Evolutionary conservation across 805 yeast genomes (phyloP).

Genomic region (Komagataella populi): DNA sequence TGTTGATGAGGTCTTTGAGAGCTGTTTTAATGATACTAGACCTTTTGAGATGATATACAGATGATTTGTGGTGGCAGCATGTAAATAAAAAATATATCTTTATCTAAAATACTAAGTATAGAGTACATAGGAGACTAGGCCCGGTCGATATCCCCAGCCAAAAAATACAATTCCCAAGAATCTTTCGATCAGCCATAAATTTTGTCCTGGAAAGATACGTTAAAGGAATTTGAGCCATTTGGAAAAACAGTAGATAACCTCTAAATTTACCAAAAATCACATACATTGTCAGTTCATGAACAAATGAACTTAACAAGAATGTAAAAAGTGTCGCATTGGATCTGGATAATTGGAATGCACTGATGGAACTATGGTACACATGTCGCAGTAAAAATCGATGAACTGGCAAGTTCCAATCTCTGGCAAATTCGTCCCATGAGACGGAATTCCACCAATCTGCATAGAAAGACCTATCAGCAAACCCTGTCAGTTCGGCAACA

Average conservation of each 20-base stretch:
- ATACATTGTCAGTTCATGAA: slow-evolving; percentile 90
- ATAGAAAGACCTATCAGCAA: slow-evolving; percentile 86
- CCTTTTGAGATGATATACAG: slow-evolving; percentile 90
- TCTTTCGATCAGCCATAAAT: slow-evolving; percentile 37
- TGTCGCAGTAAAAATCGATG: slow-evolving; percentile 83
- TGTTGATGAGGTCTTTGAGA: slow-evolving; percentile 82
- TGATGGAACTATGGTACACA: slow-evolving; percentile 83
- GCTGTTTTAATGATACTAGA: slow-evolving; percentile 89
- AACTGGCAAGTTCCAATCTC: slow-evolving; percentile 93
- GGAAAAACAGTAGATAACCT: slow-evolving; percentile 68
- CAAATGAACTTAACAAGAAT: slow-evolving; percentile 62
- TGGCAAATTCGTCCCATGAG: slow-evolving; percentile 85
- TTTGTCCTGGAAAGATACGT: slow-evolving; percentile 48
- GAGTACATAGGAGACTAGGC: slow-evolving; percentile 76
- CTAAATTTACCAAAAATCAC: slow-evolving; percentile 69
- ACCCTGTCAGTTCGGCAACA: slow-evolving; percentile 76
- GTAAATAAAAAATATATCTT: neutral
- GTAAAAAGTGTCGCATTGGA: slow-evolving; percentile 63
- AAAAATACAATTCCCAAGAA: slow-evolving; percentile 69
- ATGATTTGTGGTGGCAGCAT: slow-evolving; percentile 13
- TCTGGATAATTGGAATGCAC: slow-evolving; percentile 56
- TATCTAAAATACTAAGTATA: slow-evolving; percentile 59
- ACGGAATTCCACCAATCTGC: slow-evolving; percentile 97
- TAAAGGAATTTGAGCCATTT: slow-evolving; percentile 81
- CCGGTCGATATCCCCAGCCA: slow-evolving; percentile 90